Conservation (phyloP, 1,284 basidiomycete species). For the Microbotryum silenes-acaulis region DNA sequence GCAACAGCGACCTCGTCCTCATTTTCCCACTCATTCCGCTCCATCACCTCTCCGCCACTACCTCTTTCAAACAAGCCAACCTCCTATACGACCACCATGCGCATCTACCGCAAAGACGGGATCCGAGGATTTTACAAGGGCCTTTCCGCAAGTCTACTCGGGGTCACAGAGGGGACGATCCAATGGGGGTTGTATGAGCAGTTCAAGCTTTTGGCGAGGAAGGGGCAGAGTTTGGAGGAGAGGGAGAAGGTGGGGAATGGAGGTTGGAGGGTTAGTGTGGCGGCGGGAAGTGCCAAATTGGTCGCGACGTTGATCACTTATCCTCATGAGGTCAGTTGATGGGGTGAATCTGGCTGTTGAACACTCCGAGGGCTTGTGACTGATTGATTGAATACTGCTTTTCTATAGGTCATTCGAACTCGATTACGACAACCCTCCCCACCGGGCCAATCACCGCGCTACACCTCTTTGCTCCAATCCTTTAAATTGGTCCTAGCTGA, state of each 20-base stretch:
- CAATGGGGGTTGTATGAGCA: slow-evolving; percentile 94
- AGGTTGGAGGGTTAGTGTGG: slow-evolving; percentile 46
- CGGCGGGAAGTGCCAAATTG: slow-evolving; percentile 88
- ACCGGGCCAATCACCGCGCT: slow-evolving; percentile 53
- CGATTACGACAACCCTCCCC: slow-evolving; percentile 71
- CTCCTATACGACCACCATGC: slow-evolving; percentile 23
- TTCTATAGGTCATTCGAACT: slow-evolving; percentile 73
- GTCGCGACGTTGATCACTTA: slow-evolving; percentile 90
- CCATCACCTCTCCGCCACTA: slow-evolving; percentile 13
- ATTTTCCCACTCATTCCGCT: slow-evolving; percentile 31
- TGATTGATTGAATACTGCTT: slow-evolving; percentile 1
- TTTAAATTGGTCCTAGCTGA: slow-evolving; percentile 77
- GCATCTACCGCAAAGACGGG: slow-evolving; percentile 53
- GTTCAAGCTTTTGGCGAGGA: slow-evolving; percentile 34
- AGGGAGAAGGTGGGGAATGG: slow-evolving; percentile 75
- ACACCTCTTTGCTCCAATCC: slow-evolving; percentile 79
- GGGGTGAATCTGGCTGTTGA: slow-evolving; percentile 1
- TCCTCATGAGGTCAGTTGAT: slow-evolving; percentile 73
- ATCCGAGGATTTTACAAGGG: slow-evolving; percentile 88
- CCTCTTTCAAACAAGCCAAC: slow-evolving; percentile 15
- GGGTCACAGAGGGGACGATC: slow-evolving; percentile 92
- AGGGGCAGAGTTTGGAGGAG: slow-evolving; percentile 41
- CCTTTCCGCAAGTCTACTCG: slow-evolving; percentile 86
- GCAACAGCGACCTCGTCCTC: background rate
- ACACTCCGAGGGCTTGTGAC: background rate